A percentile compares a stretch with the other conserved stretches of the same genome.
These are phyloP conservation scores for Talaromyces thailandensis DNA, from an alignment of 495 filamentous ascomycete genomes.

Conservation along the genomic window DNA sequence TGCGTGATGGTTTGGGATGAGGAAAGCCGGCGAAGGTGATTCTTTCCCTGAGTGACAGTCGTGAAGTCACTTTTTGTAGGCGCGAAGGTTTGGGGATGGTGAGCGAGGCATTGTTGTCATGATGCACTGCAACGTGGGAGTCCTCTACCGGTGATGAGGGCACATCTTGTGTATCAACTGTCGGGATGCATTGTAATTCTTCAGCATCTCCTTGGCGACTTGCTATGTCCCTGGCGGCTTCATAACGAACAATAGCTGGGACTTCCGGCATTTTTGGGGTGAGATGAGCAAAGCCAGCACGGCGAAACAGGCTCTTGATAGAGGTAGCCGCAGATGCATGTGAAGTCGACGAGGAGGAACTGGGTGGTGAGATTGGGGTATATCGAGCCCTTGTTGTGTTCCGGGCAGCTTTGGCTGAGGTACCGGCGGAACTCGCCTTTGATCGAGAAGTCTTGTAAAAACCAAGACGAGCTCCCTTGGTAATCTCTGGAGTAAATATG, in stretches of 20 bases:
- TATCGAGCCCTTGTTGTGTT: neutral
- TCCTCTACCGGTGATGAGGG: neutral
- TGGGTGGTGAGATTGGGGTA: neutral
- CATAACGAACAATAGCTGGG: neutral
- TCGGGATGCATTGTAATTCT: neutral
- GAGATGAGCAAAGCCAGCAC: neutral
- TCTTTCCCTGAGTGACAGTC: slow-evolving; percentile 2
- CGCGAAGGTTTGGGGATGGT: neutral
- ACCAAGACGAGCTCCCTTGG: neutral
- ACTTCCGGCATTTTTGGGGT: neutral
- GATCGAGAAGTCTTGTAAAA: neutral
- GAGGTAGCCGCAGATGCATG: neutral
- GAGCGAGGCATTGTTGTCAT: neutral
- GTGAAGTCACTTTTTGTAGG: neutral
- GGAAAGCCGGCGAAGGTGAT: slow-evolving; percentile 7
- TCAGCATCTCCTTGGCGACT: neutral
- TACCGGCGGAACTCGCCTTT: neutral
- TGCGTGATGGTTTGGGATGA: slow-evolving; percentile 3
- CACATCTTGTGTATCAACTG: neutral
- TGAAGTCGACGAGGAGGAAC: neutral
- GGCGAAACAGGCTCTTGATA: neutral
- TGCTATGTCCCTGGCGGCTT: neutral
- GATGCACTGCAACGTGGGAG: neutral
- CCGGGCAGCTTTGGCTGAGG: neutral
- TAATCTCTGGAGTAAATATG: neutral